Evolutionary conservation across 352 stramenopile species (phyloP).

Genomic region (Globisporangium acanthophoron): DNA sequence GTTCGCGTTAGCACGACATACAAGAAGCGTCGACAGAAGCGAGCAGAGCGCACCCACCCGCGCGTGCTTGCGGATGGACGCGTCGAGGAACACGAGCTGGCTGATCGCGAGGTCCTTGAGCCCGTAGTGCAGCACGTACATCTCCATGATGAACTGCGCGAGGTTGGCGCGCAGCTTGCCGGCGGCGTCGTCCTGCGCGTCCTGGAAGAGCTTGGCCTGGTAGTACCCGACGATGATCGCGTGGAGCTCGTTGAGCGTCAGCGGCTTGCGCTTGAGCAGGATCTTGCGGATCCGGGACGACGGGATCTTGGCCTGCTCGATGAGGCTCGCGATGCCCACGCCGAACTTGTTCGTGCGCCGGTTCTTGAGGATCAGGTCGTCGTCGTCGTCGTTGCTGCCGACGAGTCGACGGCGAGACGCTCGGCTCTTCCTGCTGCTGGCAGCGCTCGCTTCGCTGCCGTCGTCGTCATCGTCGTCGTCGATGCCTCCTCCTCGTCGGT

Average conservation of each 20-base stretch:
- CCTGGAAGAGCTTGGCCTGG: constrained; percentile 78
- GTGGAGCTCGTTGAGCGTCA: constrained; percentile 67
- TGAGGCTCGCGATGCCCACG: constrained; percentile 70
- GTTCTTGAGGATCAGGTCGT: constrained; percentile 60
- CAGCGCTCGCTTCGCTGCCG: not conserved
- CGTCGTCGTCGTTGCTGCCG: constrained; percentile 17
- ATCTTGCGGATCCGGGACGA: constrained; percentile 73
- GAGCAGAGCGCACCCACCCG: constrained; percentile 18
- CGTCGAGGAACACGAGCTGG: constrained; percentile 74
- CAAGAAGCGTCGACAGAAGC: not conserved
- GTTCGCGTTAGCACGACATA: too few species aligned
- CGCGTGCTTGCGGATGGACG: constrained; percentile 61
- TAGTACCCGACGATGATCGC: constrained; percentile 75
- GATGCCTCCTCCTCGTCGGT: constrained; percentile 5
- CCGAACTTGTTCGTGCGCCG: constrained; percentile 55
- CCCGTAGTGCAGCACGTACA: constrained; percentile 78
- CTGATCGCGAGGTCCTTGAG: constrained; percentile 77
- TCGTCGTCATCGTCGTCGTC: constrained; percentile 9
- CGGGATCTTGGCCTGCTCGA: constrained; percentile 67
- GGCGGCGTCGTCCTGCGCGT: constrained; percentile 60
- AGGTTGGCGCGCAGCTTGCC: constrained; percentile 50
- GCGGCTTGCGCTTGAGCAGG: constrained; percentile 60
- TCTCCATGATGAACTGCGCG: constrained; percentile 79
- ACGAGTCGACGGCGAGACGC: constrained; percentile 17
- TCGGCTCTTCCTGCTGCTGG: constrained; percentile 11